Base-by-base conservation (phyloP, 192 early-diverging fungal genomes). In the Funneliformis mosseae region DNA sequence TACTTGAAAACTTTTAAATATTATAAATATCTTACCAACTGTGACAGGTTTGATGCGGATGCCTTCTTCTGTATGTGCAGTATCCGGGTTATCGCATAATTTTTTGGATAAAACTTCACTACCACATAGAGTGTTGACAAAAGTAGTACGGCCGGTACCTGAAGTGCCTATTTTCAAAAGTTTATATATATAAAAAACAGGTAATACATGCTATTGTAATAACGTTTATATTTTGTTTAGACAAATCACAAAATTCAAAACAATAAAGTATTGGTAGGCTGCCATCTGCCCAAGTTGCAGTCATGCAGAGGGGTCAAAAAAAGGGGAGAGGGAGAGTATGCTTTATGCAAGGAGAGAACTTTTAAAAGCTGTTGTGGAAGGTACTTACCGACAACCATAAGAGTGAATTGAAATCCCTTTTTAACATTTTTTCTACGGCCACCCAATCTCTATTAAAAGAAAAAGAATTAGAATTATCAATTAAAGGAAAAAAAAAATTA, bases 81-180 rank as follows among this genome's bases (percentile, higher is more conserved):
- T 88, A 71, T 95, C 92, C 43, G 93, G 90, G 75, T 87, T 88
- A 66, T 89, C 89, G 28, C 79, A 80, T 45, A 93, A 91, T 45
- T 87, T 88, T 60, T 95, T 87, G 21, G 90, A 85, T 28, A 97
- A 88, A 48, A 94, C 92, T 79, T 82, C 82, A 69, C 89, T 88
- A 85, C 96, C 95, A 87, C 97, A 99, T 46, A 99, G 90, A 10
- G 98, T 98, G 90, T 99, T 99, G 68, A 98, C 92, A 89, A 99
- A 98, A 55, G 98, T 99, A 66, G 97, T 96, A 78, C 97, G 96
- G n/a, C 98, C 98, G 28, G 97, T 91, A 48, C 98, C 98, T 16
- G 97, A 96, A 50, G 94, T 92, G 77, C 96, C 95, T 95, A 79
- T 11, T 25, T 66, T 38, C 60, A 66, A 46, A 23, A 27, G 48